Conservation (phyloP, 257 asterid species). For the Perilla frutescens region DNA sequence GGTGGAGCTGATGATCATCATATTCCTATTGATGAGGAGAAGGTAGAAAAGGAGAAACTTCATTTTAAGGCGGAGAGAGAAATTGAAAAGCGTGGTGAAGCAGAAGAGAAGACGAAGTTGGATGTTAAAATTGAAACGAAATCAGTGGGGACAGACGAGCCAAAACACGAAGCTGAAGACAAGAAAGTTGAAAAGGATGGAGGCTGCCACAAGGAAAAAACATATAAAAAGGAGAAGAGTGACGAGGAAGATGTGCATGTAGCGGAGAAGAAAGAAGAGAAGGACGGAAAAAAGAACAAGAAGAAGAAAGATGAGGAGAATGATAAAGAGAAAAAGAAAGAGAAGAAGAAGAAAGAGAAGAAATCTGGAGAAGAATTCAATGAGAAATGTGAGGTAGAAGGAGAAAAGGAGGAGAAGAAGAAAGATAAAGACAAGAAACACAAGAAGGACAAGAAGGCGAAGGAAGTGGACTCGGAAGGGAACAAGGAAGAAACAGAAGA, state of each 20-base stretch:
- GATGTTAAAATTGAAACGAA: slow-evolving; percentile 51
- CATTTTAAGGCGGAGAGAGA: slow-evolving; percentile 54
- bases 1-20: slow-evolving; percentile 33
- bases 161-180: slow-evolving; percentile 36
- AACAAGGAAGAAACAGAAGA: slow-evolving; percentile 3
- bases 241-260: slow-evolving; percentile 16
- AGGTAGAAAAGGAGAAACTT: slow-evolving; percentile 53
- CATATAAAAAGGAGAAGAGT: slow-evolving; percentile 16
- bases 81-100: slow-evolving; percentile 45
- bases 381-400: slow-evolving; percentile 30
- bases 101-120: slow-evolving; percentile 47
- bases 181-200: slow-evolving; percentile 29
- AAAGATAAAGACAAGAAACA: slow-evolving; percentile 38
- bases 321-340: slow-evolving; percentile 23
- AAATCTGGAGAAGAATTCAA: slow-evolving; percentile 29
- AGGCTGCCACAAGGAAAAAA: slow-evolving; percentile 12
- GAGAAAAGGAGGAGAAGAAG: slow-evolving; percentile 33
- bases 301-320: slow-evolving; percentile 35
- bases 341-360: slow-evolving; percentile 33
- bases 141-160: slow-evolving; percentile 44
- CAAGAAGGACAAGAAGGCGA: slow-evolving; percentile 22
- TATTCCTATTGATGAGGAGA: slow-evolving; percentile 36
- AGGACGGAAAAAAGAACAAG: slow-evolving; percentile 29
- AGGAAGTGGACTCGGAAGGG: slow-evolving; percentile 6
- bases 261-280: slow-evolving; percentile 24